Percentiles rank a stretch among this genome's conserved stretches.
Conservation (phyloP, 2,329 filamentous ascomycete species). For the Lachnellula cervina region DNA sequence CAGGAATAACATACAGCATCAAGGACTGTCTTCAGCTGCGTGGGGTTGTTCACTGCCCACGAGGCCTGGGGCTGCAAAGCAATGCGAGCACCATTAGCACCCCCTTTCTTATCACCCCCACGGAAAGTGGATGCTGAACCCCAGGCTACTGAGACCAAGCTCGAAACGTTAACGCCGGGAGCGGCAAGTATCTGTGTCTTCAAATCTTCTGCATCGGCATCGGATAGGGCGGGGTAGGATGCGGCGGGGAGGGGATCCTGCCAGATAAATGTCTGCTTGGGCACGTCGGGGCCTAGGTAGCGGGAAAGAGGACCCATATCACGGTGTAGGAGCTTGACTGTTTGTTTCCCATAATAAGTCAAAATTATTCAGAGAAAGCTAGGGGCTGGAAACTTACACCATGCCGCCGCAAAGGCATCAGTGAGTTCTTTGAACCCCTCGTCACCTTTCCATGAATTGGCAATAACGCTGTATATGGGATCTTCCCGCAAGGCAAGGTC, state of each 20-base stretch:
- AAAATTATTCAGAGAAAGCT: slow-evolving; percentile 33
- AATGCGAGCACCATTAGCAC: slow-evolving; percentile 75
- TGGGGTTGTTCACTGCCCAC: slow-evolving; percentile 72
- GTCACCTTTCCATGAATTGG: slow-evolving; percentile 62
- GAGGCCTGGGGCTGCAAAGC: slow-evolving; percentile 55
- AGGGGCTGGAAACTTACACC: slow-evolving; percentile 60
- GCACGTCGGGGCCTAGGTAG: slow-evolving; percentile 54
- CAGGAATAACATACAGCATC: background rate
- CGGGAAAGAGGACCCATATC: slow-evolving; percentile 53
- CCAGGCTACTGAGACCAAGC: slow-evolving; percentile 64
- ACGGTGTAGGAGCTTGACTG: slow-evolving; percentile 52
- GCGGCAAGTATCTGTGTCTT: slow-evolving; percentile 62
- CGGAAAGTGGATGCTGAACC: slow-evolving; percentile 69
- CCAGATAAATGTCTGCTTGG: slow-evolving; percentile 50
- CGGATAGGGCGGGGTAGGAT: slow-evolving; percentile 36
- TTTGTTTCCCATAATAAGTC: slow-evolving; percentile 27
- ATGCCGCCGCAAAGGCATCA: slow-evolving; percentile 66
- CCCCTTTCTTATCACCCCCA: slow-evolving; percentile 73
- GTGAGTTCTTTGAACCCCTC: slow-evolving; percentile 54
- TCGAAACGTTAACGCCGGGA: slow-evolving; percentile 53
- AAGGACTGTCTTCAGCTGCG: slow-evolving; percentile 1
- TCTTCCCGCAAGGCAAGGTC: slow-evolving; percentile 70
- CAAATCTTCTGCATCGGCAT: slow-evolving; percentile 49
- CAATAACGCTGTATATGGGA: slow-evolving; percentile 70
- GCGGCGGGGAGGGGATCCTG: slow-evolving; percentile 50